phyloP scores from a whole-genome alignment of 1,284 basidiomycete species.

The Sanghuangporus sanghuang region DNA sequence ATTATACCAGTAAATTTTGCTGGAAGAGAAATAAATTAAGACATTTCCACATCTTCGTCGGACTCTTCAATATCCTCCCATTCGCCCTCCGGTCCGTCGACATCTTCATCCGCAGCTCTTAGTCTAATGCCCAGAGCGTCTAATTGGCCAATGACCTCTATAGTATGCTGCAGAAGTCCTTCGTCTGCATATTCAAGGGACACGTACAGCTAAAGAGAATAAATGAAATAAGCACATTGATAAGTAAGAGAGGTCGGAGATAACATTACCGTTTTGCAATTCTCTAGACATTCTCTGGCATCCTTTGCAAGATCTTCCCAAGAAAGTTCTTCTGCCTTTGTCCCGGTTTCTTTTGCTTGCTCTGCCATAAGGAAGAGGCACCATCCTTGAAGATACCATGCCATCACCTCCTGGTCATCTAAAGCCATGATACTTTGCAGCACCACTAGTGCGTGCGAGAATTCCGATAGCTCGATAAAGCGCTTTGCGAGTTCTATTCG shows the following conservation, averaged over 20 bases:
- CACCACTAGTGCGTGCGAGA: constrained; percentile 68
- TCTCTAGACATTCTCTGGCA: constrained; percentile 76
- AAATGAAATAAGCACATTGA: neutral
- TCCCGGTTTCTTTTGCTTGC: constrained; percentile 48
- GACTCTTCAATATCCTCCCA: constrained; percentile 39
- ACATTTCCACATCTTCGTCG: constrained; percentile 63
- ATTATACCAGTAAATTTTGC: too few relatives aligned
- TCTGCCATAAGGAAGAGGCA: constrained; percentile 81
- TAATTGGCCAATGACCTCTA: constrained; percentile 69
- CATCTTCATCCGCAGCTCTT: constrained; percentile 50
- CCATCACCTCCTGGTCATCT: constrained; percentile 87
- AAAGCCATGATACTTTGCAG: constrained; percentile 76
- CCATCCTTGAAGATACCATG: constrained; percentile 95
- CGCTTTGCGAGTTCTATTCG: constrained; percentile 77
- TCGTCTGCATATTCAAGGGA: constrained; percentile 72
- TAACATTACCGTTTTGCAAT: constrained; percentile 65
- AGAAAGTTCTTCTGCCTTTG: constrained; percentile 52
- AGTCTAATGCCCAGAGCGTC: constrained; percentile 66
- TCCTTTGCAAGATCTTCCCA: constrained; percentile 82
- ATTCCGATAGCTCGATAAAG: constrained; percentile 76
- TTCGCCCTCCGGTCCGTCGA: constrained; percentile 42
- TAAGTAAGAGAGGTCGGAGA: neutral
- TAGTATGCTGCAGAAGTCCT: constrained; percentile 74
- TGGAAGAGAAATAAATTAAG: neutral
- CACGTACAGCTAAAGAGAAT: constrained; percentile 52